Base-by-base conservation (phyloP, 805 yeast genomes). In the Lachancea lanzarotensis region DNA sequence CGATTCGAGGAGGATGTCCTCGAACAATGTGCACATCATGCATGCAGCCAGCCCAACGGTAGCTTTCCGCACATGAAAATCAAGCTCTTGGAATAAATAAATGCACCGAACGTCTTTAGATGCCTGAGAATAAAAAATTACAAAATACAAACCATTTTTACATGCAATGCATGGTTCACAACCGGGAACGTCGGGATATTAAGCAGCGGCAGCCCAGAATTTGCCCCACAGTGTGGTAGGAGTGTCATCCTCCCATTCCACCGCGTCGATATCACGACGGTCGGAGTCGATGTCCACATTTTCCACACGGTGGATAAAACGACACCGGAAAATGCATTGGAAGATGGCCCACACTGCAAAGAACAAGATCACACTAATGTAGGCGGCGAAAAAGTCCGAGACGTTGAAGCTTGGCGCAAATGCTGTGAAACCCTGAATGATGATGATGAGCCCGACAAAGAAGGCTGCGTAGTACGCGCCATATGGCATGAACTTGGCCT, bases 251-350 rank as follows among this genome's bases (percentile, higher is more conserved):
- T 76, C 84, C 79, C 81, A 79, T 4, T 72, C 73, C 33, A 71
- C 71, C 33, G 74, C 79, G 41, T 82, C 87, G 31, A 76, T 67
- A 45, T 75, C 82, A 58, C 84, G 73, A 54, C 81, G 78, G 45
- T 83, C 87, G 13, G 81, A 67, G 48, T 79, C 84, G 45, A 79
- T 78, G 60, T 86, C 95, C 46, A 84, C 71, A 20, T 81, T 79
- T n/a, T 76, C 80, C 31, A 73, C 43, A 17, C 74, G 72, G 35
- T 73, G 60, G 49, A 76, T 61, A 43, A 75, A 56, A 19, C 75
- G 67, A 16, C 71, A 68, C 49, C 76, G 73, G 62, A 70, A 79
- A 58, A 63, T 72, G 32, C 73, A 47, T 52, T 81, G 84, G 64
- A 78, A 73, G 11, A 70, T 71, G 2, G 73, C 45, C 80, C 80